Conservation (phyloP, 2,329 filamentous ascomycete genomes). For the Trichoderma citrinoviride region DNA sequence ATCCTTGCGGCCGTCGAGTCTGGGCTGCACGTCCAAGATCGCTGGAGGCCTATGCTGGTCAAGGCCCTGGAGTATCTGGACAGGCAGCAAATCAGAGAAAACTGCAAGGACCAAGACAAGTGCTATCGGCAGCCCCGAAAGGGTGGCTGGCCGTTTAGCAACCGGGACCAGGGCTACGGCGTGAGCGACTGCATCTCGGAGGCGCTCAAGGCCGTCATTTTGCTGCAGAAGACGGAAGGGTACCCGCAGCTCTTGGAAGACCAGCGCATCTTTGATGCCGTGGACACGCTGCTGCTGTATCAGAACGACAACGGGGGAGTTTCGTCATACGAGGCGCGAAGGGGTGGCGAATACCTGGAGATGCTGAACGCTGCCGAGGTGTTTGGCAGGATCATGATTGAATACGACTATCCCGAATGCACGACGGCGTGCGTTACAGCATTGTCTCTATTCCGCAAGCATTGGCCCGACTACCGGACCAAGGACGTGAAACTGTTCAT, state of each 20-base stretch:
- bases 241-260: constrained; percentile 75
- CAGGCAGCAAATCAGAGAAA: constrained; percentile 83
- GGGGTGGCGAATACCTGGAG: constrained; percentile 76
- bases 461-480: constrained; percentile 77
- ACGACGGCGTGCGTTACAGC: constrained; percentile 93
- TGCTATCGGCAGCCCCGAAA: constrained; percentile 91
- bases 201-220: constrained; percentile 79
- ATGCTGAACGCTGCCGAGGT: constrained; percentile 93
- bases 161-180: constrained; percentile 85
- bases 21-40: constrained; percentile 71
- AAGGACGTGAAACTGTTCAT: constrained; percentile 74
- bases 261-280: constrained; percentile 76
- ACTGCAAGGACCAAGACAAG: constrained; percentile 70
- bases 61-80: constrained; percentile 85
- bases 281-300: constrained; percentile 88
- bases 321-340: constrained; percentile 82
- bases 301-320: constrained; percentile 85
- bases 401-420: constrained; percentile 97
- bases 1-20: constrained; percentile 80
- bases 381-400: constrained; percentile 96
- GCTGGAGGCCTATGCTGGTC: constrained; percentile 78
- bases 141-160: constrained; percentile 96
- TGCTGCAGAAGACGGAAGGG: constrained; percentile 74
- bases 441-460: constrained; percentile 73
- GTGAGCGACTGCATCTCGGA: constrained; percentile 95